Evolutionary conservation across 805 yeast genomes (phyloP).

Genomic region (Myxozyma lipomycoides): DNA sequence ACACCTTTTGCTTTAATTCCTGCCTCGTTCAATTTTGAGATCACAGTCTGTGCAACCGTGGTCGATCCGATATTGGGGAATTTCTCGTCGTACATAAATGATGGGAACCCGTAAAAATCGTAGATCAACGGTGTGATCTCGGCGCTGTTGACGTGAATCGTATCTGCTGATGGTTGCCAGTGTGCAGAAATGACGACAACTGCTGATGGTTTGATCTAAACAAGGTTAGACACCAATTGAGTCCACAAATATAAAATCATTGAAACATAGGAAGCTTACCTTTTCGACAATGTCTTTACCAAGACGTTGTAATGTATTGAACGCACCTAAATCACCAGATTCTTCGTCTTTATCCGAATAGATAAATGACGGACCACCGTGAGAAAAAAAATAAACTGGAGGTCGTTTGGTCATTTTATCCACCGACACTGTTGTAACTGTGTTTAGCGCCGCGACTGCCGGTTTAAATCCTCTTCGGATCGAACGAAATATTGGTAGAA

Average conservation of each 20-base stretch:
- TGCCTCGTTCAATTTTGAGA: conserved; percentile 39
- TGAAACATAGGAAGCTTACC: neutral
- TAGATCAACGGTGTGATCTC: conserved; percentile 58
- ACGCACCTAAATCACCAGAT: conserved; percentile 59
- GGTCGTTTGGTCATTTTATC: conserved; percentile 7
- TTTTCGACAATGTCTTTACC: conserved; percentile 50
- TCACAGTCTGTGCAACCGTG: conserved; percentile 45
- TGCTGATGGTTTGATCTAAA: conserved; percentile 60
- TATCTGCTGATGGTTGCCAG: conserved; percentile 50
- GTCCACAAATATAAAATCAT: neutral
- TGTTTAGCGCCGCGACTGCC: neutral
- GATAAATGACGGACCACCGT: conserved; percentile 80
- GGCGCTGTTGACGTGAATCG: conserved; percentile 26
- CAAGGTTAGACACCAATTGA: neutral
- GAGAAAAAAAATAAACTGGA: conserved; percentile 73
- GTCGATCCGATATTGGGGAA: conserved; percentile 52
- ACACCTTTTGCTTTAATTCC: conserved; percentile 48
- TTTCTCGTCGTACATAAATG: conserved; percentile 55
- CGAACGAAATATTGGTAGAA: too few species aligned
- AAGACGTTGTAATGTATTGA: conserved; percentile 45
- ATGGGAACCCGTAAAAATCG: conserved; percentile 73
- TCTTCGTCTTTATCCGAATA: conserved; percentile 45
- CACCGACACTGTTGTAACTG: neutral
- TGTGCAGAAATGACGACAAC: conserved; percentile 70
- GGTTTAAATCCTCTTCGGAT: too few species aligned